A percentile compares a stretch with the other conserved stretches of the same genome.
These are phyloP conservation scores for Bipolaris victoriae DNA, from an alignment of 2,329 filamentous ascomycete species.

Conservation along the genomic window DNA sequence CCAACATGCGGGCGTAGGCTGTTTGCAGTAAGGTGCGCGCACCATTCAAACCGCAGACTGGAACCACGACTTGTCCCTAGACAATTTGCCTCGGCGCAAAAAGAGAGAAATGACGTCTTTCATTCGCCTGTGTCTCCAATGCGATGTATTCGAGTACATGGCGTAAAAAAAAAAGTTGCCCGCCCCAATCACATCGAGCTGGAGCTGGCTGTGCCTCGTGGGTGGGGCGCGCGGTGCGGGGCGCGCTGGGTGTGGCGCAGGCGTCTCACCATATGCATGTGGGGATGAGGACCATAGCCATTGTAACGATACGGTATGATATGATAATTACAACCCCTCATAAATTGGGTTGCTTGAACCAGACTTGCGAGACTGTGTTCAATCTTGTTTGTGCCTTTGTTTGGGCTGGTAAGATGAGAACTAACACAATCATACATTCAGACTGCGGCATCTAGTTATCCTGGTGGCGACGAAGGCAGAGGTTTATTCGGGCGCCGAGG, in stretches of 20 bases:
- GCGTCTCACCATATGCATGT: conserved; percentile 1
- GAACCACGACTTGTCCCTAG: background rate
- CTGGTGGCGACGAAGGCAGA: too few species aligned
- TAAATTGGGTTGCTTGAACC: too few species aligned
- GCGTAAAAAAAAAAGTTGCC: background rate
- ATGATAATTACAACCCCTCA: too few species aligned
- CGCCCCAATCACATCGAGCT: background rate
- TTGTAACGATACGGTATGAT: too few species aligned
- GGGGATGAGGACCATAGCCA: background rate
- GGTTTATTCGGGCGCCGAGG: too few species aligned
- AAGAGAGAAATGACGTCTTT: conserved; percentile 8
- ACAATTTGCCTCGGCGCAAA: conserved; percentile 5
- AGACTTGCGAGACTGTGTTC: too few species aligned
- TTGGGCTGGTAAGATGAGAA: too few species aligned
- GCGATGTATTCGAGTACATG: too few species aligned
- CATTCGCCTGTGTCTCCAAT: too few species aligned
- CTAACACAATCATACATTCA: background rate
- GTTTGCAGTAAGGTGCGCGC: conserved; percentile 8
- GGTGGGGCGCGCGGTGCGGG: background rate
- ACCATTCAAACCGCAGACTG: background rate
- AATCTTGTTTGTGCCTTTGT: background rate
- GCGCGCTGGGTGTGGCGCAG: conserved; percentile 2
- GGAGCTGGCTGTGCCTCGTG: too few species aligned
- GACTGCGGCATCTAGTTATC: background rate
- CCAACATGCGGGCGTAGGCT: background rate